Evolutionary conservation across 2,329 filamentous ascomycete genomes (phyloP).

Genomic region (Colletotrichum navitas): DNA sequence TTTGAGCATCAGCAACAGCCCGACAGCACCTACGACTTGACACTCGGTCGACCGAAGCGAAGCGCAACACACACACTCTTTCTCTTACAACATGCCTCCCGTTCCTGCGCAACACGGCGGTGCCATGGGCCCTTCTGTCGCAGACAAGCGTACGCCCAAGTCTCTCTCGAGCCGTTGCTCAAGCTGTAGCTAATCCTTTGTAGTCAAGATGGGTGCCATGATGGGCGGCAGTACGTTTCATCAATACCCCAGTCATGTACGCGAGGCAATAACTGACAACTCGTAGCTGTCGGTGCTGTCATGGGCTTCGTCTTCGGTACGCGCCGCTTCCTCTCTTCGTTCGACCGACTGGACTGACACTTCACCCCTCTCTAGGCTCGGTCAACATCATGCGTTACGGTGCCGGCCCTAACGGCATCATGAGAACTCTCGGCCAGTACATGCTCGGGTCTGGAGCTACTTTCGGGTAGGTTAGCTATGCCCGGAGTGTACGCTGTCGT

Average conservation of each 20-base stretch:
- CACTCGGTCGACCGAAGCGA: not conserved
- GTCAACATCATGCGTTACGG: conserved; percentile 97
- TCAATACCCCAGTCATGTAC: not conserved
- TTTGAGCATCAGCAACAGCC: conserved; percentile 26
- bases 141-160: conserved; percentile 65
- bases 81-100: conserved; percentile 55
- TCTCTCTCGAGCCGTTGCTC: conserved; percentile 1
- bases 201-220: conserved; percentile 98
- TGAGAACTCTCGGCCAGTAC: conserved; percentile 94
- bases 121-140: conserved; percentile 62
- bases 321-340: conserved; percentile 44
- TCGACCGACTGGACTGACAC: conserved; percentile 13
- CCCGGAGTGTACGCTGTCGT: not conserved
- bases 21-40: not conserved
- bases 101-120: conserved; percentile 54
- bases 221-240: conserved; percentile 92
- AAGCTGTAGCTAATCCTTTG: conserved; percentile 45
- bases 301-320: conserved; percentile 98
- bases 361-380: conserved; percentile 68
- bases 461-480: conserved; percentile 78
- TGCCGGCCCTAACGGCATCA: conserved; percentile 91
- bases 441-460: conserved; percentile 96
- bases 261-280: conserved; percentile 49
- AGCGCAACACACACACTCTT: too few species aligned
- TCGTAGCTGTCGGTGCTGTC: conserved; percentile 88